Conservation (phyloP, 345 rosid genomes). For the Ailanthus altissimus region DNA sequence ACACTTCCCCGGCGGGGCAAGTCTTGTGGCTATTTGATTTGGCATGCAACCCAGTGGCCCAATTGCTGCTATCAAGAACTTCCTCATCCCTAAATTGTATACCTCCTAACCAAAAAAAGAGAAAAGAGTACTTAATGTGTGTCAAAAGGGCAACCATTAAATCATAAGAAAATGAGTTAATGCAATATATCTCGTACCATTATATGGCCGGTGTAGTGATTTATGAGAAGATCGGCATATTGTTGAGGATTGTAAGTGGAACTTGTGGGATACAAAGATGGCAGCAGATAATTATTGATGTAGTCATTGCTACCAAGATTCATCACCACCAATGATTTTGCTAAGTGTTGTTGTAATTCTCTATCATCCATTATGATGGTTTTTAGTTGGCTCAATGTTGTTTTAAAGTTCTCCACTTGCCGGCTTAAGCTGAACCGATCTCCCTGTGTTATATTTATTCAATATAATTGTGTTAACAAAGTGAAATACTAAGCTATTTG, state of each 20-base stretch:
- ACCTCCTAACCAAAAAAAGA: too few species aligned
- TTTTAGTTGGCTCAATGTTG: constrained; percentile 51
- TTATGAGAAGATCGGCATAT: constrained; percentile 59
- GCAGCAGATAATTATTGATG: constrained; percentile 72
- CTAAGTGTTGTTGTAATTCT: constrained; percentile 32
- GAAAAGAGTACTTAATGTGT: too few species aligned
- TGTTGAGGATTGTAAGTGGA: constrained; percentile 47
- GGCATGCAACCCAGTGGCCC: constrained; percentile 76
- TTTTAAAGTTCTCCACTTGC: constrained; percentile 63
- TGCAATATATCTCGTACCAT: too few species aligned
- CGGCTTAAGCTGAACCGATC: constrained; percentile 58
- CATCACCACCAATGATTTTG: constrained; percentile 62
- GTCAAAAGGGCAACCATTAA: too few species aligned
- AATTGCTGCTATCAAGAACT: constrained; percentile 57
- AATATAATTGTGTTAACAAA: too few species aligned
- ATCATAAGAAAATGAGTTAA: too few species aligned
- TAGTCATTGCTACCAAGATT: constrained; percentile 80
- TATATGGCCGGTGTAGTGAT: constrained; percentile 48
- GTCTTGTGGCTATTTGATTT: constrained; percentile 48
- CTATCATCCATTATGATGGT: constrained; percentile 27
- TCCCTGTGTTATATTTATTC: too few species aligned
- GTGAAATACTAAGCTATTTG: too few species aligned
- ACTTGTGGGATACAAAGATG: constrained; percentile 49
- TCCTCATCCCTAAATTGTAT: constrained; percentile 59
- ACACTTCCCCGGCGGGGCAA: constrained; percentile 44